Evolutionary conservation across 2,329 filamentous ascomycete species (phyloP).

Genomic region (Trichoderma atrobrunneum): DNA sequence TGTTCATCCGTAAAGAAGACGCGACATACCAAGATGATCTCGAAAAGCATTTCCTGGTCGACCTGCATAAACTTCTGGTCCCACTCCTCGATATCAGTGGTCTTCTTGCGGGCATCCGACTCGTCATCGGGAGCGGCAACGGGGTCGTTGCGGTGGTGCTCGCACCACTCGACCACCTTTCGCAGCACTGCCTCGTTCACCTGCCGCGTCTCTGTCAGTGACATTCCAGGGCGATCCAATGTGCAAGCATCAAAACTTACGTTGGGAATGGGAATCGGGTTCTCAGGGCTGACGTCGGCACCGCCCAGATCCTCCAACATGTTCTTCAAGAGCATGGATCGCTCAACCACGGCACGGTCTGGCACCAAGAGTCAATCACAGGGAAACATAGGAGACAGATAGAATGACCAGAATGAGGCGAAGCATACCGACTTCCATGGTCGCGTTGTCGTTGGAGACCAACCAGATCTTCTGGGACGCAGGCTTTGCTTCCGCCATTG

Average conservation of each 20-base stretch:
- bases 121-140: slow-evolving; percentile 81
- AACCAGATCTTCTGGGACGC: slow-evolving; percentile 45
- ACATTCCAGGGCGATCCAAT: slow-evolving; percentile 15
- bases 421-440: slow-evolving; percentile 47
- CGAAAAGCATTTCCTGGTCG: slow-evolving; percentile 99
- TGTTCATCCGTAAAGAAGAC: background rate
- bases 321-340: slow-evolving; percentile 95
- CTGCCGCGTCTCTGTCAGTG: slow-evolving; percentile 37
- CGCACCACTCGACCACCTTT: slow-evolving; percentile 98
- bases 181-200: slow-evolving; percentile 90
- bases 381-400: background rate
- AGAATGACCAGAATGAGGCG: background rate
- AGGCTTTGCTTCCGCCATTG: slow-evolving; percentile 37
- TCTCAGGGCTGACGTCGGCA: slow-evolving; percentile 47
- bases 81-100: slow-evolving; percentile 98
- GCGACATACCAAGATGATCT: slow-evolving; percentile 85
- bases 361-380: background rate
- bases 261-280: slow-evolving; percentile 86
- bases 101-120: slow-evolving; percentile 93
- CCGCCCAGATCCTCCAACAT: slow-evolving; percentile 92
- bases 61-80: slow-evolving; percentile 99
- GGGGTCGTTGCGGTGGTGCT: slow-evolving; percentile 89
- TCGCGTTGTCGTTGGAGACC: slow-evolving; percentile 49
- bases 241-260: slow-evolving; percentile 40
- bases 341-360: slow-evolving; percentile 84